Evolutionary conservation across 2,329 filamentous ascomycete genomes (phyloP), one percentile per base, ranked within the genome.

Genomic region (Fusarium nisikadoi): DNA sequence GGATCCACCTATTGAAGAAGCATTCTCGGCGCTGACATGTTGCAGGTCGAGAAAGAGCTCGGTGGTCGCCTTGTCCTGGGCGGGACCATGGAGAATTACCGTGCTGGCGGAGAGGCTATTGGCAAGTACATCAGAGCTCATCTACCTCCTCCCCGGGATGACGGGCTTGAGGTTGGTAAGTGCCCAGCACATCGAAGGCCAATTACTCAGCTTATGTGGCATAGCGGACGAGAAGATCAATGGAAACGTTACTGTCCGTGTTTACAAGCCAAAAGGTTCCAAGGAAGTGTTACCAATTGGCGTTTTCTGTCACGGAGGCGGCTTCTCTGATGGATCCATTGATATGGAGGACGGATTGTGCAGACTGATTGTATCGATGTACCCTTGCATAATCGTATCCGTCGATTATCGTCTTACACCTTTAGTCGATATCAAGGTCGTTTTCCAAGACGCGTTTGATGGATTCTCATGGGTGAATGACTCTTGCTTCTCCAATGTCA

Each of bases 151-250:
- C 47, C 31, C 0, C n/a, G 12, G 1, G 47, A 36, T 5, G 12
- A 50, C 19, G 31, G 31, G 2, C 31, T 50, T 8, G 8, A 36
- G 1, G 17, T 50, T 20, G 31, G 31, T 36, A 25, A 50, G 47
- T 25, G 0, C 2, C 4, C 8, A 20, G 2, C 11, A 14, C 8
- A 10, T 12, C n/a, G 4, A 11, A 2, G 6, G 1, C 2, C n/a
- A n/a, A n/a, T n/a, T 9, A 3, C 2, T 9, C 4, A 17, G 14
- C 45, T 31, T 2, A 49, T 4, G 14, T 6, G 8, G 6, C 3
- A 3, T 17, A 49, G 47, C 31, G 31, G 47, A 50, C 1, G 31
- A 25, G 4, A 50, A 4, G 1, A 16, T 25, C 0, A 50, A 50
- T 0, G 17, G 25, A 0, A 16, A 16, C 5, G 31, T 50, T 2